Base-by-base conservation (phyloP, 768 basidiomycete species). In the Podaxis mareebaensis region DNA sequence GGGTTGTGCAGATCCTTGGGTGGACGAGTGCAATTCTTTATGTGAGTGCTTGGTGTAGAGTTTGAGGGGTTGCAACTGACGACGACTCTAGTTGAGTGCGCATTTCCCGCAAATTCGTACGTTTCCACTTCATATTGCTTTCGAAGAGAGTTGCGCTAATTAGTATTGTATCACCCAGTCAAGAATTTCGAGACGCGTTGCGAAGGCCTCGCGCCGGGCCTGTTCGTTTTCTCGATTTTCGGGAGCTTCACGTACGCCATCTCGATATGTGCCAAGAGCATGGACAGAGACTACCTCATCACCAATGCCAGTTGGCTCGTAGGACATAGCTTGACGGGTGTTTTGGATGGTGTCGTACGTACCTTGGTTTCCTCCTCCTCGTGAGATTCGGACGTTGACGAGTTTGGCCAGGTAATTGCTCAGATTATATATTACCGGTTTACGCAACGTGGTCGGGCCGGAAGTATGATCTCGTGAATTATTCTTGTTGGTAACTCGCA, bases 191-290 rank as follows among this genome's bases (percentile, higher is more conserved):
- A 89, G 69, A 98, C 96, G 7, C 86, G 89, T 71, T 98, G 96
- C 74, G 89, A 91, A 69, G 96, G 97, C 12, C 82, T 98, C 53
- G 92, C 92, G 11, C 88, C 93, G 20, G 92, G 90, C 20, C 83
- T 99, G 67, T 99, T 98, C 76, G 82, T 95, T 74, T 99, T 98
- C 75, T 85, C 93, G 17, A 93, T 96, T 64, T 81, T 89, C 61
- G 96, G 96, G 46, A 97, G 94, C 73, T 73, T 80, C 51, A 91
- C 92, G 36, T 96, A 93, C 75, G 83, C 87, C 12, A 72, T 88
- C 65, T 95, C 93, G 24, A 98, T 98, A 69, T 82, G 92, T 39
- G 83, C 86, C 48, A 86, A 88, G 65, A 92, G 91, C 62, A 80
- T 84, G 72, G 84, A 91, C 38, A 73, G 71, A 48, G 77, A 83